Base-by-base conservation (phyloP, 768 basidiomycete species). In the Naganishia vishniacii region DNA sequence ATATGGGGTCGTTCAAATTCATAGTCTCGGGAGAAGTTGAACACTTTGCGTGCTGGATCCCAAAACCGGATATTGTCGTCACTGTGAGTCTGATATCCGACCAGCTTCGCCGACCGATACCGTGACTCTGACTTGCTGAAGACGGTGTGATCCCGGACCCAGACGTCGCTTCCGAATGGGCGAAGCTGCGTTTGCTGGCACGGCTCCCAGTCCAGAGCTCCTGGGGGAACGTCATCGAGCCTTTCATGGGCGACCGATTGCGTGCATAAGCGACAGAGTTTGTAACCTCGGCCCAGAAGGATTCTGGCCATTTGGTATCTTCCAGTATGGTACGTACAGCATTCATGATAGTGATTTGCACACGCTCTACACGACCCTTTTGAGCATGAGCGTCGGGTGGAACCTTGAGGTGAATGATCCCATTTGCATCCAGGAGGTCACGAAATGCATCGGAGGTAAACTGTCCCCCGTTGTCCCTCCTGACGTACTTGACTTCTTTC, bases 291-390 rank as follows among this genome's bases (percentile, higher is more conserved):
- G 67, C 64, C 69, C 66, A 70, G 40, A 59, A 66, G n/a, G 42
- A 59, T 6, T 51, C 26, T 37, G 61, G 59, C n/a, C 65, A 40
- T 26, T 60, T 59, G 13, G 61, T 62, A 9, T 49, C n/a, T 40
- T 58, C 46, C 34, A 66, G 59, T 9, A 48, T 4, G 8, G 67
- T 66, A 18, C 69, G 65, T 9, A 70, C 65, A 31, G 49, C 46
- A 46, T 70, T 68, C 1, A 65, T 16, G 28, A 70, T 25, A 1
- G 64, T 65, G 15, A 70, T 41, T 32, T 68, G 61, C 11, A 65
- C 65, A 18, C 69, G 47, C 48, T 70, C 69, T 4, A 68, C 65
- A 15, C 69, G 42, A 15, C 67, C 67, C 47, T 70, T 70, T 23
- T 65, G 61, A 20, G 64, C 59, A 34, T 70, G 69, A 3, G 61